Conservation (phyloP, 169 alveolate species). For the Cryptosporidium bovis region DNA sequence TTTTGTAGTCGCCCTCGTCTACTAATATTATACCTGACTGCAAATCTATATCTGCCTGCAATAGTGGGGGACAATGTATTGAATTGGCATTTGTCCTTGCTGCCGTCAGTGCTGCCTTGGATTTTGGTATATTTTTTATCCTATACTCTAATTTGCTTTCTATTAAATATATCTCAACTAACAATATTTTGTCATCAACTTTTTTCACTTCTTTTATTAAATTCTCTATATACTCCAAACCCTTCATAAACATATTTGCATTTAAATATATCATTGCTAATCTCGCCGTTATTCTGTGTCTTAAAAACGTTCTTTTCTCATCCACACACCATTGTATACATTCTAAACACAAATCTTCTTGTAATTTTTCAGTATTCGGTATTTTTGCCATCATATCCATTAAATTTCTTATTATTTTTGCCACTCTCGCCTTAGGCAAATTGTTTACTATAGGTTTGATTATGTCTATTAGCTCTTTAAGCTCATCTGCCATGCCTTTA, state of each 20-base stretch:
- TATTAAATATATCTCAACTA: slow-evolving; percentile 91
- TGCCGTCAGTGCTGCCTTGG: slow-evolving; percentile 95
- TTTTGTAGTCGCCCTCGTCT: slow-evolving; percentile 88
- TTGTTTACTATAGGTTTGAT: slow-evolving; percentile 77
- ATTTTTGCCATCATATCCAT: slow-evolving; percentile 80
- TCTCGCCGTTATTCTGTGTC: slow-evolving; percentile 91
- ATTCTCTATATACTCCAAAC: slow-evolving; percentile 87
- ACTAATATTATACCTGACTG: slow-evolving; percentile 86
- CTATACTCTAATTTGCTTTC: slow-evolving; percentile 92
- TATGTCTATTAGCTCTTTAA: slow-evolving; percentile 55
- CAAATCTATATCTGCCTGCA: slow-evolving; percentile 95
- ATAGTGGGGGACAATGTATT: slow-evolving; percentile 92
- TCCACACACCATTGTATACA: slow-evolving; percentile 93
- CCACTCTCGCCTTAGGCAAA: slow-evolving; percentile 84
- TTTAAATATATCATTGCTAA: slow-evolving; percentile 88
- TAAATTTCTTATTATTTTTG: slow-evolving; percentile 79
- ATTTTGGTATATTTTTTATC: slow-evolving; percentile 90
- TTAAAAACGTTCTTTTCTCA: slow-evolving; percentile 92
- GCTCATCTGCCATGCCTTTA: slow-evolving; percentile 41
- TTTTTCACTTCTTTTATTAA: slow-evolving; percentile 91
- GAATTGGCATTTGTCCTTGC: slow-evolving; percentile 93
- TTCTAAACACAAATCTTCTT: slow-evolving; percentile 88
- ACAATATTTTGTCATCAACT: slow-evolving; percentile 92
- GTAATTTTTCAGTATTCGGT: slow-evolving; percentile 81
- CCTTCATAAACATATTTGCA: slow-evolving; percentile 85